phyloP scores from a whole-genome alignment of 768 basidiomycete genomes.

The Hypholoma fasciculare region DNA sequence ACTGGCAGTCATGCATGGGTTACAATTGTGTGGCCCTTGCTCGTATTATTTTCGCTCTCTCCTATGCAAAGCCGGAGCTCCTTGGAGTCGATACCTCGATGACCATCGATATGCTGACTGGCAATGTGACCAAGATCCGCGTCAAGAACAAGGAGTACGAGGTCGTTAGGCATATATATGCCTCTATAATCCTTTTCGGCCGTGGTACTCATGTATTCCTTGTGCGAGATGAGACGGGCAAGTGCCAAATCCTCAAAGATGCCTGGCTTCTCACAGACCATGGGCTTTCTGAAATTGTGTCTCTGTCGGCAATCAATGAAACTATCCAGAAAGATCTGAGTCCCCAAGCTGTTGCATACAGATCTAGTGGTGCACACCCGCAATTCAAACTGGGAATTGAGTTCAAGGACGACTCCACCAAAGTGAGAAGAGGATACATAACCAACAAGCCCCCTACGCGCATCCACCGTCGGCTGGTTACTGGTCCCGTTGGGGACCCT shows the following conservation, averaged over 20 bases:
- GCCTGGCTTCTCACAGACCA: constrained; percentile 3
- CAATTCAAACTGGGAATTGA: too few species aligned
- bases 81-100: constrained; percentile 4
- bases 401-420: not conserved
- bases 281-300: not conserved
- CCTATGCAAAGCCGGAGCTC: not conserved
- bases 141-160: not conserved
- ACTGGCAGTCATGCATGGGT: not conserved
- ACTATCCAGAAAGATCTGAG: not conserved
- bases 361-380: too few species aligned
- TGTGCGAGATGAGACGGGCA: not conserved
- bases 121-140: not conserved
- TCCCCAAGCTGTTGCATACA: too few species aligned
- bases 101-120: not conserved
- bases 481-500: constrained; percentile 9
- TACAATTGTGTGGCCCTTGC: not conserved
- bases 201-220: constrained; percentile 10
- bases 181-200: constrained; percentile 5
- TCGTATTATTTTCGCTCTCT: not conserved
- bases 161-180: constrained; percentile 5
- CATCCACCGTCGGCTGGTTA: constrained; percentile 8
- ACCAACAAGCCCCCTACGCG: not conserved
- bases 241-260: constrained; percentile 6
- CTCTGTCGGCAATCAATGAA: not conserved
- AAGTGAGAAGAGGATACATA: not conserved